A percentile compares a stretch with the other conserved stretches of the same genome.
phyloP scores from a whole-genome alignment of 768 basidiomycete species.

The Leccinum broughii region DNA sequence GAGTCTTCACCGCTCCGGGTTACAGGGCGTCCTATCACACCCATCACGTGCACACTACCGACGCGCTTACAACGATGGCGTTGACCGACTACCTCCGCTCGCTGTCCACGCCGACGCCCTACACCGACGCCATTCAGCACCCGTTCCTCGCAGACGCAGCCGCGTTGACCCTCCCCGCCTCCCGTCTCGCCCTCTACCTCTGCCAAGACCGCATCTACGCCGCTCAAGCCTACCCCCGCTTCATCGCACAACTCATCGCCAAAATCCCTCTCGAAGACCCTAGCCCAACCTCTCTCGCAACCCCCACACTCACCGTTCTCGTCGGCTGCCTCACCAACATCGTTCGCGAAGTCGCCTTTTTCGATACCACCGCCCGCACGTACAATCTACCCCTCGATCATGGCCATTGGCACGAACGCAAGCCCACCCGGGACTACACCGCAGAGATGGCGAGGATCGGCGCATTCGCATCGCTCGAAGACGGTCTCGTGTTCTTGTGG shows the following conservation, averaged over 20 bases:
- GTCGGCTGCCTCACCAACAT: constrained; percentile 58
- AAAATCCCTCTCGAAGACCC: constrained; percentile 47
- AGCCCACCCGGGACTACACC: constrained; percentile 66
- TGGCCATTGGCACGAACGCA: constrained; percentile 47
- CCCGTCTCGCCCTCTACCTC: constrained; percentile 60
- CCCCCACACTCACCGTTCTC: constrained; percentile 47
- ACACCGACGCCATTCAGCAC: constrained; percentile 51
- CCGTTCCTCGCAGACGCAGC: constrained; percentile 63
- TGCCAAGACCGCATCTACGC: constrained; percentile 76
- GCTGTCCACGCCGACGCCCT: constrained; percentile 38
- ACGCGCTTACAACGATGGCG: background rate
- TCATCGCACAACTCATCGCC: constrained; percentile 65
- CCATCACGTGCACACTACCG: too few relatives aligned
- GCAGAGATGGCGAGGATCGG: constrained; percentile 66
- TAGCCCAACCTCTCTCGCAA: constrained; percentile 8
- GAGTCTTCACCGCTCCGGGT: too few relatives aligned
- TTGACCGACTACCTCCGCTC: constrained; percentile 38
- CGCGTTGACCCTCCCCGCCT: constrained; percentile 45
- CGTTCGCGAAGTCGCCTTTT: constrained; percentile 59
- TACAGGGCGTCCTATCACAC: too few relatives aligned
- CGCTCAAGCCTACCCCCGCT: constrained; percentile 70
- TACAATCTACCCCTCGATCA: constrained; percentile 45
- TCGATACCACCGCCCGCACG: constrained; percentile 47
- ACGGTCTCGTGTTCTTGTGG: constrained; percentile 74
- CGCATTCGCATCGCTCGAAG: constrained; percentile 47